A percentile compares a stretch with the other conserved stretches of the same genome.
Evolutionary conservation across 352 stramenopile species (phyloP).

Genomic region (Pelagophyceae sp.): DNA sequence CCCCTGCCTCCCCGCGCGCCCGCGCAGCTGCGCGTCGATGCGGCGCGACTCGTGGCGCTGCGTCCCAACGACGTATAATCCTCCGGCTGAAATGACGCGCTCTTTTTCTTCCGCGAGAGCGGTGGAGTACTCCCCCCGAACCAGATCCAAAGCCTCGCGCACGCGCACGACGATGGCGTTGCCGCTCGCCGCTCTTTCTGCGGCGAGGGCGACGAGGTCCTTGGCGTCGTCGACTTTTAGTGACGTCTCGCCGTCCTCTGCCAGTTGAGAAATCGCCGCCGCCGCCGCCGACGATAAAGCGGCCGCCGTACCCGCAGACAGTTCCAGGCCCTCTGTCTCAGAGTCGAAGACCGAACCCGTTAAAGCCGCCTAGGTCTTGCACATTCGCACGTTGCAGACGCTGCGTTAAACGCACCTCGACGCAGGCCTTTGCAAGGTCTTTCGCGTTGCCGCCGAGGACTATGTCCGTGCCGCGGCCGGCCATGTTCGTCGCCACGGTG

Average conservation of each 20-base stretch:
- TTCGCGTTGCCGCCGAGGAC: slow-evolving; percentile 57
- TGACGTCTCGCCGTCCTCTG: slow-evolving; percentile 24
- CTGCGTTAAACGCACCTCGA: slow-evolving; percentile 41
- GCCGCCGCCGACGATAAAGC: slow-evolving; percentile 39
- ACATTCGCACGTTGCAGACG: too few relatives aligned
- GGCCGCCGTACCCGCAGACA: neutral
- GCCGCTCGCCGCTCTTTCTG: slow-evolving; percentile 37
- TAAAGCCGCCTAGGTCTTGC: too few relatives aligned
- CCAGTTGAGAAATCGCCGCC: slow-evolving; percentile 41
- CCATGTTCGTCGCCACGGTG: slow-evolving; percentile 71
- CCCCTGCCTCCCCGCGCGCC: slow-evolving; percentile 59
- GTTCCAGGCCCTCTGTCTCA: neutral
- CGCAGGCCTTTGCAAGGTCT: slow-evolving; percentile 44
- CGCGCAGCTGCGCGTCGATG: slow-evolving; percentile 64
- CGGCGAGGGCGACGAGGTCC: slow-evolving; percentile 58
- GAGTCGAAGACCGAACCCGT: too few relatives aligned
- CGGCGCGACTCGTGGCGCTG: slow-evolving; percentile 62
- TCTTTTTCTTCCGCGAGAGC: slow-evolving; percentile 50
- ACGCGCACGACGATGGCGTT: slow-evolving; percentile 47
- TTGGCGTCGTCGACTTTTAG: slow-evolving; percentile 48
- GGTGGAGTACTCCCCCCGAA: slow-evolving; percentile 50
- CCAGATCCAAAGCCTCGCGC: slow-evolving; percentile 45
- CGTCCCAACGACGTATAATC: slow-evolving; percentile 69
- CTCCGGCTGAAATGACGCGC: slow-evolving; percentile 48
- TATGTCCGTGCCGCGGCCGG: slow-evolving; percentile 68